phyloP scores from a whole-genome alignment of 2,329 filamentous ascomycete genomes.

The Paecilomyces variotii region DNA sequence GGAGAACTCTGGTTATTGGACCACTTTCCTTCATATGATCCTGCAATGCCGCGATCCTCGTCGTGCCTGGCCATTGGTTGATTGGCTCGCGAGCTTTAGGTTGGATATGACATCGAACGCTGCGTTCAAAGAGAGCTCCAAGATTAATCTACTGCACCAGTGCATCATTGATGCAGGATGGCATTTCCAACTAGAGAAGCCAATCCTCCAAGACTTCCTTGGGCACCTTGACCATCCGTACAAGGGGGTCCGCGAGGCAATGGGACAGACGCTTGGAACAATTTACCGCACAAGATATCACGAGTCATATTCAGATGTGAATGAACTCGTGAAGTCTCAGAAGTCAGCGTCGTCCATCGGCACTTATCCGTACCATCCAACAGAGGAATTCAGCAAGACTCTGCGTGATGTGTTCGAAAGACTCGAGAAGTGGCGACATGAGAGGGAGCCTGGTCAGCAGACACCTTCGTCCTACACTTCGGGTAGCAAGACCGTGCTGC shows the following conservation, averaged over 20 bases:
- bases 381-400: constrained; percentile 62
- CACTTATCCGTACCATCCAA: constrained; percentile 71
- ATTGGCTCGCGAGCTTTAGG: constrained; percentile 74
- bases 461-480: constrained; percentile 91
- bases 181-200: constrained; percentile 89
- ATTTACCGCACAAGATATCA: constrained; percentile 90
- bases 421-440: constrained; percentile 79
- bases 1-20: constrained; percentile 92
- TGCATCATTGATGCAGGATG: constrained; percentile 82
- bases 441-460: constrained; percentile 79
- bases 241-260: constrained; percentile 91
- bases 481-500: constrained; percentile 87
- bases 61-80: constrained; percentile 75
- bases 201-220: constrained; percentile 82
- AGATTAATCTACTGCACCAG: constrained; percentile 84
- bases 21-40: constrained; percentile 82
- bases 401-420: constrained; percentile 68
- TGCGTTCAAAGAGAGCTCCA: constrained; percentile 97
- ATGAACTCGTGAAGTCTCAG: constrained; percentile 67
- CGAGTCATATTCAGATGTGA: constrained; percentile 80
- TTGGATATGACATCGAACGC: constrained; percentile 93
- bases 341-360: constrained; percentile 74
- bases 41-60: constrained; percentile 85
- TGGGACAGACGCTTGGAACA: constrained; percentile 78
- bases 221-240: constrained; percentile 93